Evolutionary conservation across 1,139 yeast species (phyloP), one percentile per base, ranked within the genome.

Genomic region (Fermentozyma sake): DNA sequence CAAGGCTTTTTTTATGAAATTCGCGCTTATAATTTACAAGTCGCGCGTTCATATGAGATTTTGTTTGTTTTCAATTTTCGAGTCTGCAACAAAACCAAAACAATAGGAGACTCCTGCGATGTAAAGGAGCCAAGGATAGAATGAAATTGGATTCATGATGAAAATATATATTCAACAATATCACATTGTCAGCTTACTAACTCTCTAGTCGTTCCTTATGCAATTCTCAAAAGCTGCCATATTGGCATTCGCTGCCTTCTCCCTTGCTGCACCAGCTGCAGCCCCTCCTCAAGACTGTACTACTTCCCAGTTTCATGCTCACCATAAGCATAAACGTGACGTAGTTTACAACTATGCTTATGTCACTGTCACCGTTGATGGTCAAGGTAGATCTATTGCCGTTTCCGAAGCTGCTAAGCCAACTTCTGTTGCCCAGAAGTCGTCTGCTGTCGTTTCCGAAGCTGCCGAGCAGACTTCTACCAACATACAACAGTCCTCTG

Each of bases 321-420:
- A 82, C 61, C 83, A 79, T 56, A 75, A 70, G 44, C 81, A 78
- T 57, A 79, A 77, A 63, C 76, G 87, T 64, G 85, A 84, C 28
- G 74, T 80, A 42, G 94, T 84, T 35, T 76, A 83, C 45, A 86
- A 84, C 56, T 79, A 80, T 55, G 89, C 83, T 38, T 84, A 83
- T 56, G 79, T 78, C 46, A 79, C 89, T 22, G 76, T 79, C 37
- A 70, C 80, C 33, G 95, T 86, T 35, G 79, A 84, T 55, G 74
- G 69, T 38, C 50, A 70, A 27, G 94, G 95, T 38, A 51, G 30
- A 9, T 25, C 32, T n/a, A 22, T 38, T 12, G 25, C 32, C 23
- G 14, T 18, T 8, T 22, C 33, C 15, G 35, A 27, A 18, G 16
- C 34, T 10, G n/a, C 35, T 24, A 22, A 42, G 23, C 25, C 40